Conservation (phyloP, 441 rosid species). For the Erysimum cheiri region DNA sequence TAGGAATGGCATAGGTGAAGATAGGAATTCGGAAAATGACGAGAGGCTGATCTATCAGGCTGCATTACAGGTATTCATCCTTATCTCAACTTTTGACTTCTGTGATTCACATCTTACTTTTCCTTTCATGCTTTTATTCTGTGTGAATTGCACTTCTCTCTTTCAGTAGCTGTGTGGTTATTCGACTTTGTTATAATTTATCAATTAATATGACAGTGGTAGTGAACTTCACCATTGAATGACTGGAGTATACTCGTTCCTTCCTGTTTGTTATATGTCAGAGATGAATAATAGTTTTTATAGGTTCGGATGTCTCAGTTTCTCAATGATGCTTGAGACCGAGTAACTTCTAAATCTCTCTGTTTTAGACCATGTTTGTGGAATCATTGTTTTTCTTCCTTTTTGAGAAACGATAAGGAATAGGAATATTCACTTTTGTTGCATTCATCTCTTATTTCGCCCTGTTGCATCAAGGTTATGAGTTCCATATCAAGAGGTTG, state of each 20-base stretch:
- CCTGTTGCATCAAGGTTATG: slow-evolving; percentile 8
- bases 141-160: slow-evolving; percentile 13
- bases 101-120: neutral
- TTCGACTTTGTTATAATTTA: neutral
- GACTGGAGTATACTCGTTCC: neutral
- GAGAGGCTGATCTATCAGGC: slow-evolving; percentile 94
- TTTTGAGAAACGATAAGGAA: neutral
- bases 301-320: slow-evolving; percentile 5
- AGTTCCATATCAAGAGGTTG: slow-evolving; percentile 2
- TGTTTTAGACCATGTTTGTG: slow-evolving; percentile 3
- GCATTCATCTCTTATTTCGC: slow-evolving; percentile 17
- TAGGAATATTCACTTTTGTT: slow-evolving; percentile 5
- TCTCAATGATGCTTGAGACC: neutral
- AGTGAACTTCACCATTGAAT: neutral
- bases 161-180: slow-evolving; percentile 5
- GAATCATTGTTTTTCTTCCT: slow-evolving; percentile 14
- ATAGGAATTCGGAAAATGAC: slow-evolving; percentile 60
- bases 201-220: neutral
- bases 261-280: neutral
- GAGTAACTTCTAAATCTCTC: slow-evolving; percentile 7
- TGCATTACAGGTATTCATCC: slow-evolving; percentile 75
- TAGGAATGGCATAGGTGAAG: slow-evolving; percentile 60
- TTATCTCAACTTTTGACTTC: slow-evolving; percentile 17
- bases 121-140: slow-evolving; percentile 5
- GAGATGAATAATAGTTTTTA: slow-evolving; percentile 12